Evolutionary conservation across 257 asterid genomes (phyloP).

Genomic region (Vinca minor): DNA sequence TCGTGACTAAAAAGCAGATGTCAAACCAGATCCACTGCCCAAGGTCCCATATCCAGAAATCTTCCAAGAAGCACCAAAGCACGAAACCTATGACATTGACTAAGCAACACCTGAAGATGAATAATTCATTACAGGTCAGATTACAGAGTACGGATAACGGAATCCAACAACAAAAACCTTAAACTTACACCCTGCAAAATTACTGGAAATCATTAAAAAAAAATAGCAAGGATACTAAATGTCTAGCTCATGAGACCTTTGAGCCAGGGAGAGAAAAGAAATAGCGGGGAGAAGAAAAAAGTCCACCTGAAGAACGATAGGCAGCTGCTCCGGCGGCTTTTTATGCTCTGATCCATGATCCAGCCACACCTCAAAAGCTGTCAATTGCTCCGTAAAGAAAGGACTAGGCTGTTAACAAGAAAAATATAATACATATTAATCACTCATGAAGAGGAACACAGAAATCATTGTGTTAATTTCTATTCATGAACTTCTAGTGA

Average conservation of each 20-base stretch:
- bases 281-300: too few relatives aligned
- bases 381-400: conserved; percentile 67
- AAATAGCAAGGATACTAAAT: conserved; percentile 8
- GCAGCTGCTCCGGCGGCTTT: conserved; percentile 96
- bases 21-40: conserved; percentile 97
- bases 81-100: conserved; percentile 97
- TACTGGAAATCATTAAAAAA: too few relatives aligned
- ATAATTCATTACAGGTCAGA: conserved; percentile 2
- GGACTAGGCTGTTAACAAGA: conserved; percentile 73
- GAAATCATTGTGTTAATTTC: not conserved
- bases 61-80: conserved; percentile 99
- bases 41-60: conserved; percentile 97
- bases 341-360: conserved; percentile 97
- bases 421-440: conserved; percentile 14
- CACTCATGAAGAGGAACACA: conserved; percentile 5
- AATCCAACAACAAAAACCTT: too few relatives aligned
- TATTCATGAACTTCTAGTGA: too few relatives aligned
- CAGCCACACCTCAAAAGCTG: conserved; percentile 99
- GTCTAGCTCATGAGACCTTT: not conserved
- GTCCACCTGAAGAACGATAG: conserved; percentile 99
- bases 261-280: not conserved
- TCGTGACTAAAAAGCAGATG: conserved; percentile 1
- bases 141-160: not conserved
- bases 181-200: conserved; percentile 13
- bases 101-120: conserved; percentile 70